Base-by-base conservation (phyloP, 768 basidiomycete species). In the Xerocomus brunneocitrinus region DNA sequence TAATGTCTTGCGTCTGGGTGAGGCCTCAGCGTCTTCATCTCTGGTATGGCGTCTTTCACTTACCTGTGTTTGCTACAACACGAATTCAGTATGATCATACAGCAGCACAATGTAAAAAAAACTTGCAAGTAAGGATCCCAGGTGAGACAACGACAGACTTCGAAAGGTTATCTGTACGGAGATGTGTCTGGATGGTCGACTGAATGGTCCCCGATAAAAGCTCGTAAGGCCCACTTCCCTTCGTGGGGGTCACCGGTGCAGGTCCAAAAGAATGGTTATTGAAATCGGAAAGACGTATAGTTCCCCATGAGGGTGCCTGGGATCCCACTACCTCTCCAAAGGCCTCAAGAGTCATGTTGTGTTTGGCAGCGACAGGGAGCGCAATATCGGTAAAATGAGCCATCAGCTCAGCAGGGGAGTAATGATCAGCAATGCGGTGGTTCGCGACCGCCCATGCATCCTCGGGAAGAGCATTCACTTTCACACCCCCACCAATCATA, bases 401-500 rank as follows among this genome's bases (percentile, higher is more conserved):
- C 4, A 43, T 43, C 3, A 43, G 6, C 24, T 14, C 25, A 16
- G 27, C 12, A 14, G 14, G 12, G 5, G 42, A 28, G 16, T 25
- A 28, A 27, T 43, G 14, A 28, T 25, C 25, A 27, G 42, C 42
- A 16, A 43, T 28, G 8, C 42, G 27, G 25, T 43, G 14, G 42
- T 43, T 28, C 25, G 24, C 42, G 27, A 43, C 42, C 1, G 42
- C 42, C 42, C 42, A 43, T 43, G 42, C 25, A 14, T 28, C 5
- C 14, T 43, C 27, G 14, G 42, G 42, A 43, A 43, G 66, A 3
- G 76, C 76, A 50, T 79, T 78, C 39, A 71, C 64, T 66, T 80
- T 80, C 2, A 72, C 68, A 28, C 42, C 42, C 3, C 42, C 42
- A 27, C 42, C 42, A 4, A 43, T 13, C 6, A 43, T 12, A 43